Conservation (phyloP, 2,329 filamentous ascomycete species). For the Neofusicoccum ribis region DNA sequence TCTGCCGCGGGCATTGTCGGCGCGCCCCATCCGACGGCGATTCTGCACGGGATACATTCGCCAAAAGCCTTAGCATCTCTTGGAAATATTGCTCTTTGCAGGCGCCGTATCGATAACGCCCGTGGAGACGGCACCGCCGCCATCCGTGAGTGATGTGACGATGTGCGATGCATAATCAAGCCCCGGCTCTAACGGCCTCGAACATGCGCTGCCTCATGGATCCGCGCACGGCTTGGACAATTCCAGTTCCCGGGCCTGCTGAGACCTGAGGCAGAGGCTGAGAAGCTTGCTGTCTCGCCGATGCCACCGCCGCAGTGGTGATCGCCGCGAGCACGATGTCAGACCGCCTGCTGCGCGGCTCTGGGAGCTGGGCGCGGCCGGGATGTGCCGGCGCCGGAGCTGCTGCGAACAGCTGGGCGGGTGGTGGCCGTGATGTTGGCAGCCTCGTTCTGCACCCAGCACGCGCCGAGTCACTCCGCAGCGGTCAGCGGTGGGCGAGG, state of each 20-base stretch:
- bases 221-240: neutral
- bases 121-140: neutral
- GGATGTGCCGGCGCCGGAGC: neutral
- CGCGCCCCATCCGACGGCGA: neutral
- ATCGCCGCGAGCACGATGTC: neutral
- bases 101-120: neutral
- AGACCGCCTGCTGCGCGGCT: neutral
- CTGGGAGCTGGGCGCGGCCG: neutral
- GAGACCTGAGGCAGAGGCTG: neutral
- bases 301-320: neutral
- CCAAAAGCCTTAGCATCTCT: neutral
- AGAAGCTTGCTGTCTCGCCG: neutral
- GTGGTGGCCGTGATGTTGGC: neutral
- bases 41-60: neutral
- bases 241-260: neutral
- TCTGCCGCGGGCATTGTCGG: neutral
- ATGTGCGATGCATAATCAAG: slow-evolving; percentile 4
- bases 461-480: neutral
- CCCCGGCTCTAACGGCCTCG: neutral
- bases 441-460: neutral
- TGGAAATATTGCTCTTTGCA: neutral
- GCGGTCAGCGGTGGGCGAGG: neutral
- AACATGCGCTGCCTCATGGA: slow-evolving; percentile 5
- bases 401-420: neutral
- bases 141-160: neutral